Conservation (phyloP, 345 rosid species). For the Citrus hindsii region DNA sequence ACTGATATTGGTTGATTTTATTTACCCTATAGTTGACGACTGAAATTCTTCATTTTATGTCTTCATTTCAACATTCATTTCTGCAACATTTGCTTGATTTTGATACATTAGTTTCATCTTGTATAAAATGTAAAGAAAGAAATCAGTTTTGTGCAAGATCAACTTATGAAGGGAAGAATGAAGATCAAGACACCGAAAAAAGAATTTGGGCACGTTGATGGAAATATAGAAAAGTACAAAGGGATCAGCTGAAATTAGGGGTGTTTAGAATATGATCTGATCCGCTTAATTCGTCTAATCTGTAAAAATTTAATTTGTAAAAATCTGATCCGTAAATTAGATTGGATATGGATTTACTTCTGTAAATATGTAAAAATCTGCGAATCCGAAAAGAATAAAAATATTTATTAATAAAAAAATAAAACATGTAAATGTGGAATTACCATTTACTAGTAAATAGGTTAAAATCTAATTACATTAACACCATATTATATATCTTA, state of each 20-base stretch:
- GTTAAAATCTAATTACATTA: too few species aligned
- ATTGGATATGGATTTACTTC: too few species aligned
- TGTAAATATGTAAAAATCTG: fast-evolving
- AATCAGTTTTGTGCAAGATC: not conserved
- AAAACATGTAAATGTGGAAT: too few species aligned
- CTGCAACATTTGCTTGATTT: not conserved
- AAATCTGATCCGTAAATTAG: fast-evolving
- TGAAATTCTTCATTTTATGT: not conserved
- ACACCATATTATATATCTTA: too few species aligned
- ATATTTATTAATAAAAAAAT: too few species aligned
- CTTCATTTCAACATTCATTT: not conserved
- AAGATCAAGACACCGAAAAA: too few species aligned
- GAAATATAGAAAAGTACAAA: not conserved
- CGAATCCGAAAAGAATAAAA: too few species aligned
- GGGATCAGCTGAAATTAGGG: not conserved
- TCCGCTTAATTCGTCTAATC: fast-evolving
- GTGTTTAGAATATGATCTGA: too few species aligned
- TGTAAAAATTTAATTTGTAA: too few species aligned
- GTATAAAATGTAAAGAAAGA: not conserved
- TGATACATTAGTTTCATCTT: not conserved
- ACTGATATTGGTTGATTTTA: not conserved
- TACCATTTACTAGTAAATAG: too few species aligned
- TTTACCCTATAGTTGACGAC: not conserved
- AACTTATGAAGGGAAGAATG: too few species aligned
- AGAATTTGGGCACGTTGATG: too few species aligned